Conservation (phyloP, 2,329 filamentous ascomycete species). For the Metarhizium robertsii region DNA sequence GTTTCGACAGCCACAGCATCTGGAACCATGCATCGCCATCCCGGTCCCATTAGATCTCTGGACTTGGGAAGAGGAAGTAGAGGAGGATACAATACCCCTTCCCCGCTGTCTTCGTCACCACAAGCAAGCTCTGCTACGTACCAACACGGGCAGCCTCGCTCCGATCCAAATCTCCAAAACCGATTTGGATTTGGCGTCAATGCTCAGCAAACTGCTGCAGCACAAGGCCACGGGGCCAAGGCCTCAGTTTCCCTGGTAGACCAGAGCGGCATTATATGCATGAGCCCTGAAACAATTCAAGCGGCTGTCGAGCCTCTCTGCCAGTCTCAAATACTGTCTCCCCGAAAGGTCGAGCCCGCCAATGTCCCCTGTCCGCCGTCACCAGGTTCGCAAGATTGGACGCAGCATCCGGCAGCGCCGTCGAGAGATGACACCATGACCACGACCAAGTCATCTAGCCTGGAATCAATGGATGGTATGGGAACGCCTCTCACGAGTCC, state of each 20-base stretch:
- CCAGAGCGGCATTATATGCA: too few species aligned
- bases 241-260: not conserved
- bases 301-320: not conserved
- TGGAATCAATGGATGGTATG: slow-evolving; percentile 38
- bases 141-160: slow-evolving; percentile 33
- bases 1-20: slow-evolving; percentile 40
- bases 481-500: slow-evolving; percentile 46
- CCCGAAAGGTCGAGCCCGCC: slow-evolving; percentile 14
- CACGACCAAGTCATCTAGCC: slow-evolving; percentile 41
- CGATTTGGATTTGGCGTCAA: slow-evolving; percentile 5
- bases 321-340: not conserved
- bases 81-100: slow-evolving; percentile 19
- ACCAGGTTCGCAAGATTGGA: slow-evolving; percentile 31
- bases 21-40: slow-evolving; percentile 41
- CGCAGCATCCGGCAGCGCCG: slow-evolving; percentile 18
- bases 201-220: not conserved
- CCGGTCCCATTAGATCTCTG: slow-evolving; percentile 36
- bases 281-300: not conserved
- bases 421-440: slow-evolving; percentile 32
- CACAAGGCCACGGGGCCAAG: not conserved
- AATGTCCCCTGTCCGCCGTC: slow-evolving; percentile 34
- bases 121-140: slow-evolving; percentile 24
- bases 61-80: slow-evolving; percentile 25
- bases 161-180: slow-evolving; percentile 33
- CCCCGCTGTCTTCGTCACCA: slow-evolving; percentile 29